Evolutionary conservation across 2,329 filamentous ascomycete genomes (phyloP), one percentile per base, ranked within the genome.

Genomic region (Purpureocillium takamizusanense): DNA sequence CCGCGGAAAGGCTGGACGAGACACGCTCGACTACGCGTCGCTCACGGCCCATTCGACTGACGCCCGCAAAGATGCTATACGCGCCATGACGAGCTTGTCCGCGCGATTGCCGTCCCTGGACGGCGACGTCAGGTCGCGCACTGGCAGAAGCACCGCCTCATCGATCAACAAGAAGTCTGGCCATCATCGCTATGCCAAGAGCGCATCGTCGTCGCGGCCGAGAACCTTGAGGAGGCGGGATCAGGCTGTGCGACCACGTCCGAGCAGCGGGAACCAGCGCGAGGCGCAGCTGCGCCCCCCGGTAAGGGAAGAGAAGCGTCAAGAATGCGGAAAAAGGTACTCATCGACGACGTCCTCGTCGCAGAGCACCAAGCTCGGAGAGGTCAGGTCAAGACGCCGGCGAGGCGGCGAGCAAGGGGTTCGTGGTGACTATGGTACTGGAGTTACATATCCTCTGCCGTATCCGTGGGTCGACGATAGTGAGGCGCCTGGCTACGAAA

Each of bases 21-120:
- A 56, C 2, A 47, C 48, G 21, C 47, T 71, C 31, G 66, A 72
- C 51, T 72, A 69, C 42, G 57, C 61, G 18, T 66, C 66, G 3
- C 58, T 76, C 21, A 53, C 65, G 42, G 59, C 63, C 6, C 48
- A 75, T 21, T 74, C 70, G 4, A 66, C 64, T 41, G 52, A 62
- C 3, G 72, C 69, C 0, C 59, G 69, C 18, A 42, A 60, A n/a
- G 66, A 72, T 36, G 67, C 70, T 2, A 61, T 74, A 42, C 57
- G 59, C 39, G 59, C 70, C 7, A 73, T 76, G 38, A 61, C 69
- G 36, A 59, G 61, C 13, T 54, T 75, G 18, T 72, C 70, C 2
- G 40, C 49, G 35, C 60, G 51, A 49, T 52, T 54, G 23, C 5
- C 9, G 9, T 17, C 31, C 10, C 21, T 10, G 21, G 6, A 25